A percentile compares a stretch with the other conserved stretches of the same genome.
These are phyloP conservation scores for Tillandsia leiboldiana DNA, from an alignment of 176 grass and related monocot species.

Conservation along the genomic window DNA sequence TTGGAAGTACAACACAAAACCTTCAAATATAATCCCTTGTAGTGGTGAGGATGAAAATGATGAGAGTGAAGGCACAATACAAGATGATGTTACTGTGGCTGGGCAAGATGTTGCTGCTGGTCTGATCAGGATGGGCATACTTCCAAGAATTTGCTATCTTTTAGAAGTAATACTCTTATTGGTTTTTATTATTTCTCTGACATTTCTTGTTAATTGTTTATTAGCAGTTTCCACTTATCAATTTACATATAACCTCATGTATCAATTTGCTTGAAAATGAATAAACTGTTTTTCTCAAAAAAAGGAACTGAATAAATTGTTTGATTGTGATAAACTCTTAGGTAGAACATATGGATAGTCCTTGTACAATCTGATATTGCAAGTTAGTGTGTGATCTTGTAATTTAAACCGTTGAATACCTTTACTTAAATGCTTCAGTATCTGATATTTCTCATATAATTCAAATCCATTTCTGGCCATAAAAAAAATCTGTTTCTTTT, in stretches of 20 bases:
- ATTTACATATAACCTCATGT: not conserved
- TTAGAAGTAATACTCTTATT: constrained; percentile 49
- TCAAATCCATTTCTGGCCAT: no score
- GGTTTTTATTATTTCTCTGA: constrained; percentile 3
- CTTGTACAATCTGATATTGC: no score
- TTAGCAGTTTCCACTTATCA: constrained; percentile 13
- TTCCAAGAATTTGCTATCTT: constrained; percentile 76
- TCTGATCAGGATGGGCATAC: constrained; percentile 88
- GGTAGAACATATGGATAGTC: no score
- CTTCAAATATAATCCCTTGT: constrained; percentile 57
- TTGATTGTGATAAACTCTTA: no score
- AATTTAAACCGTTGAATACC: no score
- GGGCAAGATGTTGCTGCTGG: constrained; percentile 86
- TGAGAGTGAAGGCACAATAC: constrained; percentile 68
- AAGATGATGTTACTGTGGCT: constrained; percentile 81
- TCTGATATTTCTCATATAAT: no score
- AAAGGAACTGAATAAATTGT: no score
- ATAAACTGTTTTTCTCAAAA: no score
- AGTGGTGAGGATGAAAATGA: constrained; percentile 45
- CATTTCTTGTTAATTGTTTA: constrained; percentile 13
- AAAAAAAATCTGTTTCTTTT: no score
- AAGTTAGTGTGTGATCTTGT: no score
- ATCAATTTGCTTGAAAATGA: no score
- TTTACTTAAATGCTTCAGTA: no score
- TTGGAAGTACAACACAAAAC: constrained; percentile 94